phyloP scores from a whole-genome alignment of 352 stramenopile genomes.

The Lagenidium sp. region DNA sequence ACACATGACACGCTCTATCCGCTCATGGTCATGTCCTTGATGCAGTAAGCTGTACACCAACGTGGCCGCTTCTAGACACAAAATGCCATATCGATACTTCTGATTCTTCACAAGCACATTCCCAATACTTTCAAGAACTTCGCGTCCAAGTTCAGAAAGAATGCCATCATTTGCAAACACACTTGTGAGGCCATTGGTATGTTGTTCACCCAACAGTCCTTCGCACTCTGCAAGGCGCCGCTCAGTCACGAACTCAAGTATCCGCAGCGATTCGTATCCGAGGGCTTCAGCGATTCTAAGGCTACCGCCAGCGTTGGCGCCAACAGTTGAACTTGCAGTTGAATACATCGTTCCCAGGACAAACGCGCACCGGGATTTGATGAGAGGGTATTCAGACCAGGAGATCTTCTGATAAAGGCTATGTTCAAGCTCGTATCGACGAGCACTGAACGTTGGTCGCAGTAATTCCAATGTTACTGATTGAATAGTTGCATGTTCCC shows the following conservation, averaged over 20 bases:
- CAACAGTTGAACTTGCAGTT: slow-evolving; percentile 22
- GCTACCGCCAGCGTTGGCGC: background rate
- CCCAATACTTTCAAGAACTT: slow-evolving; percentile 57
- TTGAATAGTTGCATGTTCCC: no score
- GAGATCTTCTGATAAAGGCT: slow-evolving; percentile 8
- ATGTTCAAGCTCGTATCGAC: slow-evolving; percentile 7
- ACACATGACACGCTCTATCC: slow-evolving; percentile 63
- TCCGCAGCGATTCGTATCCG: slow-evolving; percentile 58
- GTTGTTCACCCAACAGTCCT: slow-evolving; percentile 1
- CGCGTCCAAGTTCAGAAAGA: slow-evolving; percentile 56
- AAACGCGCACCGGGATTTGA: slow-evolving; percentile 68
- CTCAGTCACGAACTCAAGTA: slow-evolving; percentile 49
- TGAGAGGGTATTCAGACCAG: slow-evolving; percentile 29
- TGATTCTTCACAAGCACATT: slow-evolving; percentile 81
- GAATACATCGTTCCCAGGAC: slow-evolving; percentile 55
- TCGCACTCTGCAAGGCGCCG: slow-evolving; percentile 15
- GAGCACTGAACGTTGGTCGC: slow-evolving; percentile 20
- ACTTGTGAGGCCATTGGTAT: no score
- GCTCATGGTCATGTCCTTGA: slow-evolving; percentile 64
- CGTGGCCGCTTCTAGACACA: slow-evolving; percentile 66
- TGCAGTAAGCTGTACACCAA: slow-evolving; percentile 58
- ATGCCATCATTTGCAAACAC: slow-evolving; percentile 75
- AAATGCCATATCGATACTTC: slow-evolving; percentile 80
- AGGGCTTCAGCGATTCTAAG: slow-evolving; percentile 16
- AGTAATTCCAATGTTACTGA: slow-evolving; percentile 54